A percentile compares a stretch with the other conserved stretches of the same genome.
Evolutionary conservation across 495 filamentous ascomycete species (phyloP).

Genomic region (Xylaria sp.): DNA sequence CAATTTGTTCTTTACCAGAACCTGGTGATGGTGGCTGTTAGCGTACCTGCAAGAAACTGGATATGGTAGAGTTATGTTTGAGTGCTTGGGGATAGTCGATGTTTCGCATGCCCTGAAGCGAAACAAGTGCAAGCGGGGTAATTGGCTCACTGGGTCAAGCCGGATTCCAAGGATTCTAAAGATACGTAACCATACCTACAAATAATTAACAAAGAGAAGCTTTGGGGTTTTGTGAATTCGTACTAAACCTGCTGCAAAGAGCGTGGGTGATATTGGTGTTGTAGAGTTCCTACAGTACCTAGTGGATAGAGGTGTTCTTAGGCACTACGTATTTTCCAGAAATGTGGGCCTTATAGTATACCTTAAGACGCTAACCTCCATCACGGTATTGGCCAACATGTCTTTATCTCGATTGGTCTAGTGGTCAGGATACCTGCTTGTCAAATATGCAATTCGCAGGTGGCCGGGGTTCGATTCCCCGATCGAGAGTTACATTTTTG

Average conservation of each 20-base stretch:
- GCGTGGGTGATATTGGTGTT: background rate
- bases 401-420: slow-evolving; percentile 28
- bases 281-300: too few species aligned
- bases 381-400: background rate
- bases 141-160: background rate
- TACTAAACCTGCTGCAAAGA: too few species aligned
- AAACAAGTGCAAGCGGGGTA: background rate
- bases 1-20: too few species aligned
- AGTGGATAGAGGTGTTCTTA: too few species aligned
- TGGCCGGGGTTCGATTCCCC: slow-evolving; percentile 54
- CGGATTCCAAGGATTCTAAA: too few species aligned
- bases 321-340: too few species aligned
- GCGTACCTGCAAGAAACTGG: background rate
- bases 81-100: background rate
- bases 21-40: background rate
- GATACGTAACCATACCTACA: too few species aligned
- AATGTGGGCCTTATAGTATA: background rate
- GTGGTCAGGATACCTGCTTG: slow-evolving; percentile 32
- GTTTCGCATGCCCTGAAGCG: background rate
- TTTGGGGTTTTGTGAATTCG: too few species aligned
- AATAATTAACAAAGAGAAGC: too few species aligned
- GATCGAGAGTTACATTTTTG: slow-evolving; percentile 42
- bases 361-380: too few species aligned
- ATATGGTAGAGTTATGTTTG: background rate
- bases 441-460: slow-evolving; percentile 37